phyloP scores from a whole-genome alignment of 345 rosid species.

The Carallia brachiata region DNA sequence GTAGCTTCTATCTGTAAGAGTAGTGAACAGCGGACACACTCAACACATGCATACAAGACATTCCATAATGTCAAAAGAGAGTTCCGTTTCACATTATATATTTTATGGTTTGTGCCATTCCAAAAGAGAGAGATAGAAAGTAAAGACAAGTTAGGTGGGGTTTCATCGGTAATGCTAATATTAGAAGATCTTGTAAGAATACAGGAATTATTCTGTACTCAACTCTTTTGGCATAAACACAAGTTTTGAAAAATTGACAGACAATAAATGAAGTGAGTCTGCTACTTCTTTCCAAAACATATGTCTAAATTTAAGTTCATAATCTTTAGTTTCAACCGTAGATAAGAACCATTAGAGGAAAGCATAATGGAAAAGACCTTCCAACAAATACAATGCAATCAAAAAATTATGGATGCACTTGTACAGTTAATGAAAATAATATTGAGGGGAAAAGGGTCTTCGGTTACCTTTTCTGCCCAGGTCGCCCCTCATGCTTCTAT shows the following conservation, averaged over 20 bases:
- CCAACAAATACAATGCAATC: constrained; percentile 22
- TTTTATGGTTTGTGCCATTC: neutral
- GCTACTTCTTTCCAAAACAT: constrained; percentile 20
- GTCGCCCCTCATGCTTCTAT: neutral
- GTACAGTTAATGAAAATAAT: neutral
- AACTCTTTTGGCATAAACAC: constrained; percentile 30
- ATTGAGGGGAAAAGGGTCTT: no score
- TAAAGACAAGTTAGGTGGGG: constrained; percentile 2
- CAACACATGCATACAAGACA: neutral
- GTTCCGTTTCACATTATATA: no score
- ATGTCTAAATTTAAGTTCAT: constrained; percentile 7
- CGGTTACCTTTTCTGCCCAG: constrained; percentile 56
- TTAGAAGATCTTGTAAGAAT: constrained; percentile 28
- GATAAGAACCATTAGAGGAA: constrained; percentile 40
- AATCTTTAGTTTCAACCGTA: constrained; percentile 12
- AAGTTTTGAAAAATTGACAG: neutral
- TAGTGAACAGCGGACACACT: neutral
- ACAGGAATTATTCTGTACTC: constrained; percentile 14
- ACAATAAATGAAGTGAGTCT: constrained; percentile 40
- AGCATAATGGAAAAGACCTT: constrained; percentile 14
- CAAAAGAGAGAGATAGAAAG: neutral
- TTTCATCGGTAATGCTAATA: constrained; percentile 39
- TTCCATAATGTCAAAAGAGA: neutral
- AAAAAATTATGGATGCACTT: neutral
- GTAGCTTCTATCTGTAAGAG: constrained; percentile 31